Base-by-base conservation (phyloP, 2,329 filamentous ascomycete genomes). In the Fusarium papillatum region DNA sequence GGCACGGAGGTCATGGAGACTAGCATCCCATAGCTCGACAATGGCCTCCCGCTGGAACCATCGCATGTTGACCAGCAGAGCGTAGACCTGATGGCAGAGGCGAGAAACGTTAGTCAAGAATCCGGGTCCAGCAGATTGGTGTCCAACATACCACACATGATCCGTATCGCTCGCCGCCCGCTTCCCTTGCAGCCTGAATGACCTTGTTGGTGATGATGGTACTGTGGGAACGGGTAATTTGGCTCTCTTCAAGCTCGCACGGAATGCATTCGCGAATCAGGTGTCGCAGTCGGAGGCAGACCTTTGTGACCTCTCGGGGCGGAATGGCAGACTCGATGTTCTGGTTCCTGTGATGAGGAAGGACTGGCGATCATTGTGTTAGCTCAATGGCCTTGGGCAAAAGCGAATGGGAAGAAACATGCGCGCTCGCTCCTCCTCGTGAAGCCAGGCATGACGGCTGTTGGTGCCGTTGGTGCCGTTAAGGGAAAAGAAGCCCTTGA, bases 21-120 rank as follows among this genome's bases (percentile, higher is more conserved):
- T 93, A 9, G 96, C 93, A 84, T 99, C 96, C 95, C 96, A 99
- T 3, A 98, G 90, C 87, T 99, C 97, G 9, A 93, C 83, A 34
- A 89, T 74, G 2, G 95, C 92, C 85, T 98, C 96, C 73, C 91
- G 91, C 81, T 91, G 93, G 85, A 98, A 98, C 92, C 92, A 93
- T 65, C 87, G 86, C 82, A 90, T 90, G 77, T 88, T 90, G 57
- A 98, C 91, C 5, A 98, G 89, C 68, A 98, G 86, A 76, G 94
- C 94, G 83, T 92, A 98, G 4, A 98, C 85, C 84, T 86, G 62
- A 29, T 17, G 24, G 3, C 11, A 46, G 14, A 31, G 10, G 24
- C 19, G 19, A 55, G 29, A 38, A 22, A 41, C 8, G 63, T 71
- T 50, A 77, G 41, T 29, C 14, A 36, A 38, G 1, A 13, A n/a